These are phyloP conservation scores for Fusarium irregulare DNA, from an alignment of 2,329 filamentous ascomycete genomes.

Conservation along the genomic window DNA sequence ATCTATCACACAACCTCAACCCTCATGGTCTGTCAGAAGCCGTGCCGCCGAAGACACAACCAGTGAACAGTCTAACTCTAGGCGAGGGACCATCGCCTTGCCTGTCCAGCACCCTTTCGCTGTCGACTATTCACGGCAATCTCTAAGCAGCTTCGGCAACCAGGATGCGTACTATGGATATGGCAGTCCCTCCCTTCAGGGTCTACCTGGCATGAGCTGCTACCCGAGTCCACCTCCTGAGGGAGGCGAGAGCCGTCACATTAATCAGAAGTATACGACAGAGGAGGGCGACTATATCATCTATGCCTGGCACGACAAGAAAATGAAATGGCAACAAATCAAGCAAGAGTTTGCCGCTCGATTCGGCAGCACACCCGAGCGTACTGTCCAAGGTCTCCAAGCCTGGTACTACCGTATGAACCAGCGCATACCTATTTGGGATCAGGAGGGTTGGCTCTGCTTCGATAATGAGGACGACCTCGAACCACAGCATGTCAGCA, in stretches of 20 bases:
- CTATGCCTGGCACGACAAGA: slow-evolving; percentile 58
- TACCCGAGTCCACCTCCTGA: slow-evolving; percentile 54
- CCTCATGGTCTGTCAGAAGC: slow-evolving; percentile 33
- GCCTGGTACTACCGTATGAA: slow-evolving; percentile 60
- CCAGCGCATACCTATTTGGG: slow-evolving; percentile 55
- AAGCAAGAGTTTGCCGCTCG: slow-evolving; percentile 54
- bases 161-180: slow-evolving; percentile 42
- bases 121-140: slow-evolving; percentile 32
- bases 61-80: slow-evolving; percentile 17
- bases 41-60: slow-evolving; percentile 17
- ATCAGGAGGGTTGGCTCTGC: slow-evolving; percentile 54
- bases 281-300: slow-evolving; percentile 59
- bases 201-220: slow-evolving; percentile 41
- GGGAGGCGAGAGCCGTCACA: slow-evolving; percentile 52
- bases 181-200: slow-evolving; percentile 42
- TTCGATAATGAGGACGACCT: slow-evolving; percentile 55
- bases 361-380: slow-evolving; percentile 53
- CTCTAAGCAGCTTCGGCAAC: slow-evolving; percentile 31
- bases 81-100: slow-evolving; percentile 29
- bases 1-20: slow-evolving; percentile 16
- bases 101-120: slow-evolving; percentile 35
- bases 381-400: slow-evolving; percentile 56
- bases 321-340: slow-evolving; percentile 56
- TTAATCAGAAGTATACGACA: slow-evolving; percentile 58
- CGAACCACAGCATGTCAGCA: slow-evolving; percentile 52